A percentile compares a stretch with the other conserved stretches of the same genome.
Conservation (phyloP, 805 yeast genomes). For the Kazachstania viticola region DNA sequence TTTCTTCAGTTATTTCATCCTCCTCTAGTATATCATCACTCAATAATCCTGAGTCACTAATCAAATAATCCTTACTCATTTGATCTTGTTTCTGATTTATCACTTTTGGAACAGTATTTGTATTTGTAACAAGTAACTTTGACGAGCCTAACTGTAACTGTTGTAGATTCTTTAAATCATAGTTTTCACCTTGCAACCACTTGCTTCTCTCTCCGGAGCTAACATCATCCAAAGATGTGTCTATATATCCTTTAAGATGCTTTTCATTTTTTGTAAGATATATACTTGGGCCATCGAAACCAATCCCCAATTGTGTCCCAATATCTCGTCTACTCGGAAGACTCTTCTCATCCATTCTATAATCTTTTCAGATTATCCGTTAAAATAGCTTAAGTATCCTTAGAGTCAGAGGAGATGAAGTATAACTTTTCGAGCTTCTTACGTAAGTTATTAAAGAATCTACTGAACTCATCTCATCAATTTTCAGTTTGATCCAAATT, state of each 20-base stretch:
- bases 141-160: neutral
- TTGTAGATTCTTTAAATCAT: neutral
- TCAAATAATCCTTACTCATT: too few relatives aligned
- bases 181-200: conserved; percentile 6
- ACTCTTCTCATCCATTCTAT: conserved; percentile 4
- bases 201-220: conserved; percentile 1
- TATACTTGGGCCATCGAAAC: conserved; percentile 11
- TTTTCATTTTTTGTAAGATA: conserved; percentile 3
- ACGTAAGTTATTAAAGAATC: too few relatives aligned
- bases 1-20: conserved; percentile 7
- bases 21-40: conserved; percentile 2
- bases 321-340: conserved; percentile 12
- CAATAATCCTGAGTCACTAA: neutral
- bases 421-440: too few relatives aligned
- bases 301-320: conserved; percentile 18
- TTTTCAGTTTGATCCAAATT: too few relatives aligned
- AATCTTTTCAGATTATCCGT: too few relatives aligned
- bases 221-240: neutral
- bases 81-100: neutral
- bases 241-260: too few relatives aligned
- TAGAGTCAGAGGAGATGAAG: too few relatives aligned
- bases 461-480: too few relatives aligned
- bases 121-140: too few relatives aligned
- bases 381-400: too few relatives aligned
- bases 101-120: too few relatives aligned